Evolutionary conservation across 2,329 filamentous ascomycete species (phyloP), one percentile per base, ranked within the genome.

Genomic region (Pseudocercospora eumusae): DNA sequence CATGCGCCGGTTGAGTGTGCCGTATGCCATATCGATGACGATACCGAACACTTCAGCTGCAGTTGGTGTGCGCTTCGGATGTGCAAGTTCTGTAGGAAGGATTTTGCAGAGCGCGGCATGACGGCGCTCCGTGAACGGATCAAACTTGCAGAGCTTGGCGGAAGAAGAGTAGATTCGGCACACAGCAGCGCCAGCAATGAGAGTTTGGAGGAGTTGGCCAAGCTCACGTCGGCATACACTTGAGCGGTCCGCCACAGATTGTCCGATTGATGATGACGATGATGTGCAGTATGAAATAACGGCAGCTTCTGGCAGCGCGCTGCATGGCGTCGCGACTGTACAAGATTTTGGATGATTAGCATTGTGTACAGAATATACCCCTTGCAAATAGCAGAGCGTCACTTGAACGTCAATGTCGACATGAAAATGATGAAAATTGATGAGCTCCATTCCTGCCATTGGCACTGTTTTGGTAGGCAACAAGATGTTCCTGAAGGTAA

Each of bases 1-100:
- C 56, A 66, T 36, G 71, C 71, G 20, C 72, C 71, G 5, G 72
- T 75, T 20, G 73, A 74, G 60, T 75, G 73, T 61, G 70, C 70
- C 11, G 67, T 75, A 11, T 75, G 73, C 60, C 71, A 74, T 52
- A 69, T 68, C 42, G 73, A 74, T 53, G 70, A 73, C 54, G 69
- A 70, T 31, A 60, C 54, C 8, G 69, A 71, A 54, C 69, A 73
- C 44, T 74, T 67, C 63, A 72, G 67, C 42, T 75, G 73, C 57
- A 68, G 62, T 23, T 74, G 72, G 71, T 73, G 72, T 53, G 70
- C 70, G 21, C 23, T 74, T 50, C 58, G 72, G 10, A 74, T 74
- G 69, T 74, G 72, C 57, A 62, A 64, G 53, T 64, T 65, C 42
- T 74, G 72, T 61, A 61, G 69, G 9, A 62, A 64, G 50, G 66